Percentiles rank a stretch among this genome's conserved stretches.
phyloP scores from a whole-genome alignment of 345 rosid genomes.

The Sonneratia caseolaris region DNA sequence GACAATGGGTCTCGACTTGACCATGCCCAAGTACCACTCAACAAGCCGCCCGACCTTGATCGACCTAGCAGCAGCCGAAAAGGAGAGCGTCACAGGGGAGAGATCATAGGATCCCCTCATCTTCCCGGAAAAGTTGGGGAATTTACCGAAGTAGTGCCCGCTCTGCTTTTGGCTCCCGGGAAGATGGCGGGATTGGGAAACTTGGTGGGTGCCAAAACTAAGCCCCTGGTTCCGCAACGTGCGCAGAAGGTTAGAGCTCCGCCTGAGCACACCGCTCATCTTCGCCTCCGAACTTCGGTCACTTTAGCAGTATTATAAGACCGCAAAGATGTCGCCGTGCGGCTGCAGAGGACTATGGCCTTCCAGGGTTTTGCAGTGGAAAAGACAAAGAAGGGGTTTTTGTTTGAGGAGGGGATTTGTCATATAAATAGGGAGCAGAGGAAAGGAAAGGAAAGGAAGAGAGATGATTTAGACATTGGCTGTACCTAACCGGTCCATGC shows the following conservation, averaged over 20 bases:
- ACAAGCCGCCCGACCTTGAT: conserved; percentile 43
- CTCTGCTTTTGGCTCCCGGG: conserved; percentile 24
- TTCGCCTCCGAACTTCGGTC: background rate
- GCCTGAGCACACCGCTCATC: conserved; percentile 6
- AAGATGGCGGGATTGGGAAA: background rate
- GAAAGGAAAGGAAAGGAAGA: too few relatives aligned
- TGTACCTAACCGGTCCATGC: too few relatives aligned
- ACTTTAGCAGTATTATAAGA: background rate
- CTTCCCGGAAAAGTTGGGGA: conserved; percentile 16
- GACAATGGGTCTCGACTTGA: conserved; percentile 66
- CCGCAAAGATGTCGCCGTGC: background rate
- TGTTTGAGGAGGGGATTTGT: background rate
- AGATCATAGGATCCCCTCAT: conserved; percentile 21
- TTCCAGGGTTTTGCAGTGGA: background rate
- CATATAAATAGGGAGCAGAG: conserved; percentile 6
- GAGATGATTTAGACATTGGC: too few relatives aligned
- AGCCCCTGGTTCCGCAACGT: background rate
- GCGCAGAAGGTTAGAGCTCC: background rate
- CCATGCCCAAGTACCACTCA: conserved; percentile 79
- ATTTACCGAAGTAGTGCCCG: conserved; percentile 26
- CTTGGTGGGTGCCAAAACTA: background rate
- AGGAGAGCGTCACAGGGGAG: conserved; percentile 17
- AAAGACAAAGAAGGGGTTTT: background rate
- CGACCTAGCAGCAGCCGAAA: conserved; percentile 21
- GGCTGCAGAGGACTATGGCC: background rate